These are phyloP conservation scores for Colletotrichum falcatum DNA, from an alignment of 2,329 filamentous ascomycete species.

Conservation along the genomic window DNA sequence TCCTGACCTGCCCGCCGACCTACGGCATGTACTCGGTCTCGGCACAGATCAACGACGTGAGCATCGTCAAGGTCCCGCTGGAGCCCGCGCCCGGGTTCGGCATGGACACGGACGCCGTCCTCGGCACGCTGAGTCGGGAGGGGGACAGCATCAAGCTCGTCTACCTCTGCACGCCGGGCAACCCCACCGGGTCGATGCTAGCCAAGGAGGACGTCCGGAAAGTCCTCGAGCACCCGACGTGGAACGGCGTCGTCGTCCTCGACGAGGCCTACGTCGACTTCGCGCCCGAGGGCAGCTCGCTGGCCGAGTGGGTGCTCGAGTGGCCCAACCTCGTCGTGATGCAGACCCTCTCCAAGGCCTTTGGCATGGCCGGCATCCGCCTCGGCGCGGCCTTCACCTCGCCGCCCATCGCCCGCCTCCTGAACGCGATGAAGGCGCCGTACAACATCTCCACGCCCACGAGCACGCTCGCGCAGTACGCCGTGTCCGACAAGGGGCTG, in stretches of 20 bases:
- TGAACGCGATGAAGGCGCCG: constrained; percentile 95
- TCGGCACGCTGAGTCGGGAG: constrained; percentile 68
- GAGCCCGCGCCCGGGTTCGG: constrained; percentile 78
- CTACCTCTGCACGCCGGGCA: constrained; percentile 95
- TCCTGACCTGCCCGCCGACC: constrained; percentile 94
- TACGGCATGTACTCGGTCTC: constrained; percentile 99
- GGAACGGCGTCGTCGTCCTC: constrained; percentile 94
- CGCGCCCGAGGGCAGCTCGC: constrained; percentile 77
- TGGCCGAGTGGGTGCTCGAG: constrained; percentile 91
- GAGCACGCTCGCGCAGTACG: constrained; percentile 81
- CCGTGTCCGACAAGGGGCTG: constrained; percentile 76
- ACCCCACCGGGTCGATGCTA: constrained; percentile 87
- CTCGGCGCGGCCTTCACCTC: constrained; percentile 88
- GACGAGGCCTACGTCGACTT: constrained; percentile 99
- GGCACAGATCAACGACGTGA: constrained; percentile 92
- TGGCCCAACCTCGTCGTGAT: constrained; percentile 97
- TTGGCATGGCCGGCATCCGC: constrained; percentile 93
- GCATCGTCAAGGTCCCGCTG: constrained; percentile 87
- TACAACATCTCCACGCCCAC: constrained; percentile 96
- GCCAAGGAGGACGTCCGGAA: constrained; percentile 78
- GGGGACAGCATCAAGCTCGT: constrained; percentile 81
- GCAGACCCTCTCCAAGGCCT: constrained; percentile 98
- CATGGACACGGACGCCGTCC: constrained; percentile 78
- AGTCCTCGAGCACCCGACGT: constrained; percentile 86
- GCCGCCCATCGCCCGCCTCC: constrained; percentile 77